Percentiles rank a stretch among this genome's conserved stretches.
phyloP scores from a whole-genome alignment of 305 asterid genomes.

The Lippia alba region DNA sequence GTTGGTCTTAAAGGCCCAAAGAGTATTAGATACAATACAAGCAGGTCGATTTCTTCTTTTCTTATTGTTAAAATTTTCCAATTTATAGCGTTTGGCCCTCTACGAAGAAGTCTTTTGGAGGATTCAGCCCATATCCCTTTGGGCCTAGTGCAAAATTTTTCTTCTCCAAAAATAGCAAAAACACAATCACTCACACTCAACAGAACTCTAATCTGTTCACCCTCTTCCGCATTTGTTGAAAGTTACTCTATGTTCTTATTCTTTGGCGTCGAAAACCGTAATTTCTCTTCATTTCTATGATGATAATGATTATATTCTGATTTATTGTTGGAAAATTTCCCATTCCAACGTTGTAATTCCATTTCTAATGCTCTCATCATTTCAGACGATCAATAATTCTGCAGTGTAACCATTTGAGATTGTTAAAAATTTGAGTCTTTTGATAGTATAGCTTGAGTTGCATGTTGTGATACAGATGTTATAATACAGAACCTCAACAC shows the following conservation, averaged over 20 bases:
- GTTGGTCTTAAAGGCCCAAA: too few species aligned
- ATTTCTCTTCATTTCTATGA: not conserved
- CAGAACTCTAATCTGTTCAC: not conserved
- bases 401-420: slow-evolving; percentile 4
- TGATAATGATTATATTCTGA: not conserved
- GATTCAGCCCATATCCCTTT: too few species aligned
- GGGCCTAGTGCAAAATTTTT: too few species aligned
- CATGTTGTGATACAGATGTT: too few species aligned
- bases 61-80: too few species aligned
- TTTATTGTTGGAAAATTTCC: not conserved
- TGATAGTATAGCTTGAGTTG: too few species aligned
- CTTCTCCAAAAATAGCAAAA: slow-evolving; percentile 26
- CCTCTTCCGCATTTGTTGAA: not conserved
- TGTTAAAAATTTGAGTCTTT: too few species aligned
- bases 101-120: too few species aligned
- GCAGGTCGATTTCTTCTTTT: too few species aligned
- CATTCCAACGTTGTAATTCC: slow-evolving; percentile 3
- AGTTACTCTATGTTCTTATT: not conserved
- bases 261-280: too few species aligned
- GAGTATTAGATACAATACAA: too few species aligned
- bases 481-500: slow-evolving; percentile 32
- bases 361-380: not conserved
- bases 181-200: slow-evolving; percentile 17
- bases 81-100: too few species aligned
- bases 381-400: slow-evolving; percentile 18